A percentile compares a stretch with the other conserved stretches of the same genome.
These are phyloP conservation scores for Plasmopara halstedii DNA, from an alignment of 352 stramenopile species.

Conservation along the genomic window DNA sequence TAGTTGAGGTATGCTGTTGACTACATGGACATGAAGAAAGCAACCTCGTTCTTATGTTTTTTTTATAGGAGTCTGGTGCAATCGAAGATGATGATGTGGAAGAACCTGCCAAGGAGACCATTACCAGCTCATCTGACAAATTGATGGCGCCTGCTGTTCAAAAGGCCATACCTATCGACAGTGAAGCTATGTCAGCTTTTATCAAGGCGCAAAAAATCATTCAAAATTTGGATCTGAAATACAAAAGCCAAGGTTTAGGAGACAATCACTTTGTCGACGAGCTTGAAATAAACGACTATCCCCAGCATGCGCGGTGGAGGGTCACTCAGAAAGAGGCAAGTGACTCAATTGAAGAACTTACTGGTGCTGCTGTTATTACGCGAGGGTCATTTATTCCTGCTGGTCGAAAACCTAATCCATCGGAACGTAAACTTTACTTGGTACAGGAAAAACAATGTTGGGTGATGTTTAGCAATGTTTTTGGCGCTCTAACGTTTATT, in stretches of 20 bases:
- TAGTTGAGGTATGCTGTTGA: constrained; percentile 44
- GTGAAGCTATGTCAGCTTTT: constrained; percentile 59
- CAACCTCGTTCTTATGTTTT: constrained; percentile 3
- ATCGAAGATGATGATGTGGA: constrained; percentile 55
- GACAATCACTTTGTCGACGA: constrained; percentile 84
- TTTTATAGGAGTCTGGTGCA: constrained; percentile 31
- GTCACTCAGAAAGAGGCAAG: constrained; percentile 85
- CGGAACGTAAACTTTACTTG: constrained; percentile 86
- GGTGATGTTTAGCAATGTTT: not conserved
- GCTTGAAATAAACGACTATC: constrained; percentile 94
- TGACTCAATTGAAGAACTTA: constrained; percentile 83
- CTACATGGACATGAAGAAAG: not conserved
- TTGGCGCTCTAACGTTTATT: constrained; percentile 1
- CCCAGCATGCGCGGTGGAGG: constrained; percentile 83
- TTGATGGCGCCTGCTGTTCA: constrained; percentile 6
- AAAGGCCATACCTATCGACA: constrained; percentile 30
- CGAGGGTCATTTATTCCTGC: constrained; percentile 83
- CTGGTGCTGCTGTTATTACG: constrained; percentile 81
- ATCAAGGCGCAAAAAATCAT: constrained; percentile 83
- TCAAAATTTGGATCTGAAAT: constrained; percentile 73
- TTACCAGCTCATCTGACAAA: constrained; percentile 12
- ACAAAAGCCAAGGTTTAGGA: constrained; percentile 46
- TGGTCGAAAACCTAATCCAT: constrained; percentile 75
- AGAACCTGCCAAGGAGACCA: constrained; percentile 23
- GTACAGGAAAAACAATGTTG: constrained; percentile 29